phyloP scores from a whole-genome alignment of 2,329 filamentous ascomycete species.

The Lachnellula hyalina region DNA sequence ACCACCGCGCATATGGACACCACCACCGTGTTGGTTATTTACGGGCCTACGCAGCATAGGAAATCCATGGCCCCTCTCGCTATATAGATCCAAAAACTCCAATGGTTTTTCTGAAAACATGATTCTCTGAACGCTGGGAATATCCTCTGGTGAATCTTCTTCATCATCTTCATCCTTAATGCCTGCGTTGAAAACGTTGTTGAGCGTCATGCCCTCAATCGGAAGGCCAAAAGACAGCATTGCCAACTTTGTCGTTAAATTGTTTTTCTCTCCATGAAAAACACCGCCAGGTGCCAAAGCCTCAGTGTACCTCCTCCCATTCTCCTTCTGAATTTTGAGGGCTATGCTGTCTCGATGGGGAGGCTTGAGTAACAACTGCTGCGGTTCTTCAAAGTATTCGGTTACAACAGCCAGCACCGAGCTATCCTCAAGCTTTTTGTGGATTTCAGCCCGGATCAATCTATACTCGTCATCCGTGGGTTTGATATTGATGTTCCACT shows the following conservation, averaged over 20 bases:
- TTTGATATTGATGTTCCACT: constrained; percentile 13
- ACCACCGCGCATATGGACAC: constrained; percentile 11
- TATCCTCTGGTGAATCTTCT: constrained; percentile 11
- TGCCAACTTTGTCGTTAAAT: constrained; percentile 27
- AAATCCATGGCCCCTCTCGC: constrained; percentile 24
- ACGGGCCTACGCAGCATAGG: constrained; percentile 19
- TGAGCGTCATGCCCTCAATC: constrained; percentile 22
- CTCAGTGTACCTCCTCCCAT: constrained; percentile 15
- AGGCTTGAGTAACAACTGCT: constrained; percentile 12
- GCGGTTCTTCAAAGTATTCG: constrained; percentile 11
- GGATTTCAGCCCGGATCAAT: constrained; percentile 2
- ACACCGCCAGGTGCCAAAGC: background rate
- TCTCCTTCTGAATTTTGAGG: constrained; percentile 16
- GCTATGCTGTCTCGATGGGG: constrained; percentile 2
- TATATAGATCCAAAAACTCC: constrained; percentile 27
- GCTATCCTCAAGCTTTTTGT: background rate
- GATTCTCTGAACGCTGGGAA: constrained; percentile 17
- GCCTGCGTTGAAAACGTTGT: constrained; percentile 20
- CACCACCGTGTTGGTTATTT: too few relatives aligned
- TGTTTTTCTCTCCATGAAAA: constrained; percentile 20
- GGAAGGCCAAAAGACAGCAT: constrained; percentile 31
- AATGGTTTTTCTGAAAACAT: constrained; percentile 24
- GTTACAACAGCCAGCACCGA: constrained; percentile 7
- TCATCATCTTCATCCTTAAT: constrained; percentile 4
- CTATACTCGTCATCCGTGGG: constrained; percentile 14